These are phyloP conservation scores for Colletotrichum gloeosporioides DNA, from an alignment of 2,329 filamentous ascomycete species.

Conservation along the genomic window DNA sequence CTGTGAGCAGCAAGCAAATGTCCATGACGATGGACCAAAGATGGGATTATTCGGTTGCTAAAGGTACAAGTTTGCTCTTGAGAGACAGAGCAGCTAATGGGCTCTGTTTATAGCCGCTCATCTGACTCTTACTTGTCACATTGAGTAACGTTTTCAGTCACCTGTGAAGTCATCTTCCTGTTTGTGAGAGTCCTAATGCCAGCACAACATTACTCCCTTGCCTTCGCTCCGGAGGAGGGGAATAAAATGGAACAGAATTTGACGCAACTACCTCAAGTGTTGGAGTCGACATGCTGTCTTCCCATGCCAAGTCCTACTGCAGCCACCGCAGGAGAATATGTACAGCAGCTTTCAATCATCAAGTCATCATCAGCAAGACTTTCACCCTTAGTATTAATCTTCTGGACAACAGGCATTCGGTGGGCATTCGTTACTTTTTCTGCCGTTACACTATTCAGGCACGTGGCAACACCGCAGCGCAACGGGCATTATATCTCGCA, in stretches of 20 bases:
- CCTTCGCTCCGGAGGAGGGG: neutral
- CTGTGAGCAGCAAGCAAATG: neutral
- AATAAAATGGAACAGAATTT: neutral
- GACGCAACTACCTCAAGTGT: neutral
- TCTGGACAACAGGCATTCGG: neutral
- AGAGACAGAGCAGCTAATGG: neutral
- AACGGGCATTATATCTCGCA: neutral
- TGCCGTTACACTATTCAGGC: neutral
- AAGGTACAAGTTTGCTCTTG: neutral
- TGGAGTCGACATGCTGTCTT: neutral
- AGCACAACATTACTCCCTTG: neutral
- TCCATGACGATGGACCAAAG: neutral
- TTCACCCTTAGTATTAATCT: neutral
- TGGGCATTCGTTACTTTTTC: neutral
- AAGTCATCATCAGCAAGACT: neutral
- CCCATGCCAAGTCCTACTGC: neutral
- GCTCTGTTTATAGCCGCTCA: neutral
- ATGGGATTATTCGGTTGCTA: neutral
- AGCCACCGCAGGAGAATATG: neutral
- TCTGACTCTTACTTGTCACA: neutral
- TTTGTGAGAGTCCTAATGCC: neutral
- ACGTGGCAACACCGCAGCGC: neutral
- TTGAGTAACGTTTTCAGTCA: neutral
- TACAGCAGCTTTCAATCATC: neutral
- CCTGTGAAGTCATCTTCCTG: neutral